Evolutionary conservation across 2,329 filamentous ascomycete genomes (phyloP).

Genomic region (Arthroderma sp.): DNA sequence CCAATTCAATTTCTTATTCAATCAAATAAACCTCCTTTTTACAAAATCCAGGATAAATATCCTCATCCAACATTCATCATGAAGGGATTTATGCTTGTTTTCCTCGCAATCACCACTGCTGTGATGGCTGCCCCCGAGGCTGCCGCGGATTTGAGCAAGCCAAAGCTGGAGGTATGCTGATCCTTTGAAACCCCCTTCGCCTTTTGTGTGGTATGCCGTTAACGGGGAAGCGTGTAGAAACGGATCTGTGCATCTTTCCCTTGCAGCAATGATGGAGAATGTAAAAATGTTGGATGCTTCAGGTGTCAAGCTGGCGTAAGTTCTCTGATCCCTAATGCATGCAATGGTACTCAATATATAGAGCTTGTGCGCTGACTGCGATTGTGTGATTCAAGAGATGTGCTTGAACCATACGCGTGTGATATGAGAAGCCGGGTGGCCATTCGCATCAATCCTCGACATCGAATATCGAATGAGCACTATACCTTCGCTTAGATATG

Average conservation of each 20-base stretch:
- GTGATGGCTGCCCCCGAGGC: slow-evolving; percentile 1
- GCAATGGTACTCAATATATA: too few relatives aligned
- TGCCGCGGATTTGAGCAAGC: not conserved
- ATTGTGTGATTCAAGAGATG: too few relatives aligned
- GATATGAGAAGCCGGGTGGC: too few relatives aligned
- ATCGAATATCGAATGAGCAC: too few relatives aligned
- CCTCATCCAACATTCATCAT: slow-evolving; percentile 1
- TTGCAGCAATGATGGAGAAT: slow-evolving; percentile 1
- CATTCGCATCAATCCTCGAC: too few relatives aligned
- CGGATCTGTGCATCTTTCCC: slow-evolving; percentile 2
- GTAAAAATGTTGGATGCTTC: slow-evolving; percentile 1
- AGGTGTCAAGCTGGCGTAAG: slow-evolving; percentile 1
- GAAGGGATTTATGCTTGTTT: slow-evolving; percentile 2
- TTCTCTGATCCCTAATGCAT: not conserved
- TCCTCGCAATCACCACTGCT: slow-evolving; percentile 4
- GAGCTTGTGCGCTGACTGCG: too few relatives aligned
- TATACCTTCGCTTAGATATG: too few relatives aligned
- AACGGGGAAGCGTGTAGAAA: not conserved
- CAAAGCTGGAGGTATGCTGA: slow-evolving; percentile 1
- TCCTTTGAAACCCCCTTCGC: not conserved
- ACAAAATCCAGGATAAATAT: not conserved
- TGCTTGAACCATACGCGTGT: too few relatives aligned
- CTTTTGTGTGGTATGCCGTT: too few relatives aligned
- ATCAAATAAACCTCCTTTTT: not conserved
- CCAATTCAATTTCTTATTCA: not conserved